Evolutionary conservation across 202 grass and related monocot genomes (phyloP).

Genomic region (Musa balbisiana): DNA sequence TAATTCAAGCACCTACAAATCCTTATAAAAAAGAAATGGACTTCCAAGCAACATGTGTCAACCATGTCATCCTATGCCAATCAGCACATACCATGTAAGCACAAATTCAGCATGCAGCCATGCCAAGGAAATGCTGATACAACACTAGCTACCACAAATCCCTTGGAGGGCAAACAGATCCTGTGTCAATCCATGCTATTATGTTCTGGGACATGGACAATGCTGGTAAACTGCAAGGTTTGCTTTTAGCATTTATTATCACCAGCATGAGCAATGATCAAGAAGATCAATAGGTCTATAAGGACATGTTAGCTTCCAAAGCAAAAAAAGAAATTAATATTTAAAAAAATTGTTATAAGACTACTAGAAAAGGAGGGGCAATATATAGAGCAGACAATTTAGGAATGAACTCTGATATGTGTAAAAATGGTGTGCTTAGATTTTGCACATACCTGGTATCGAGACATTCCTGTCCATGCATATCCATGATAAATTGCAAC

Average conservation of each 20-base stretch:
- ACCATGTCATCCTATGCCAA: not conserved
- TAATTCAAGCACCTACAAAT: no score
- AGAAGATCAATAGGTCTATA: not conserved
- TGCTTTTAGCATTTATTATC: not conserved
- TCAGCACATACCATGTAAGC: not conserved
- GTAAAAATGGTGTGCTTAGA: not conserved
- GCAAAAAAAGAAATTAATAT: not conserved
- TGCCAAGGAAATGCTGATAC: not conserved
- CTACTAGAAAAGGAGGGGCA: not conserved
- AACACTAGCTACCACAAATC: not conserved
- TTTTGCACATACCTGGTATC: slow-evolving; percentile 56
- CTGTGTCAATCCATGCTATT: not conserved
- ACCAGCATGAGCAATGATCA: not conserved
- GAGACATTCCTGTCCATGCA: slow-evolving; percentile 60
- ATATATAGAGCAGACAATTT: not conserved
- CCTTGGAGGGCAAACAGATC: not conserved
- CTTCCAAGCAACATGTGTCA: no score
- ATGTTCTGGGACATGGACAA: not conserved
- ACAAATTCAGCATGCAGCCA: not conserved
- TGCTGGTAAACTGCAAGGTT: not conserved
- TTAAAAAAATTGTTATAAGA: no score
- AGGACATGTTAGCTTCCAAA: not conserved
- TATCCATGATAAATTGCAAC: slow-evolving; percentile 75
- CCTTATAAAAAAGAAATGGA: no score
- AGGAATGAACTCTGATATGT: not conserved